These are phyloP conservation scores for Thermothielavioides terrestris DNA, from an alignment of 495 filamentous ascomycete genomes.

Conservation along the genomic window DNA sequence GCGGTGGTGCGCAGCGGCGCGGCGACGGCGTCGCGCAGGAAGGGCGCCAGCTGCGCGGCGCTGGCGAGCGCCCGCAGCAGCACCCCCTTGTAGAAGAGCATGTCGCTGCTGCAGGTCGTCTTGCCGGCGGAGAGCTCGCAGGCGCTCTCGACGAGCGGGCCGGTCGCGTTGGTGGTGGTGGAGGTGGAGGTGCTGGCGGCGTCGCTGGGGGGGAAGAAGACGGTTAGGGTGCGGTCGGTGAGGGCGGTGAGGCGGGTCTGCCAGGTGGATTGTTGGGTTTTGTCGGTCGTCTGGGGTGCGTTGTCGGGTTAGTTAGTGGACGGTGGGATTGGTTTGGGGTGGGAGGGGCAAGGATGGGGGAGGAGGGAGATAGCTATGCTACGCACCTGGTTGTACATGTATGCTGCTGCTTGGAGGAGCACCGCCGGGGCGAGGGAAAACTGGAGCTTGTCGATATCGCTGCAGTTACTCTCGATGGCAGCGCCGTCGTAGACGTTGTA, in stretches of 20 bases:
- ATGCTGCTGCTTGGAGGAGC: conserved; percentile 59
- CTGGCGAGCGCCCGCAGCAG: conserved; percentile 64
- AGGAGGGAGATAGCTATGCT: too few species aligned
- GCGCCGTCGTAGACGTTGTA: conserved; percentile 63
- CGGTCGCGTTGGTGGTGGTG: too few species aligned
- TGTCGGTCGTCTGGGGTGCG: conserved; percentile 16
- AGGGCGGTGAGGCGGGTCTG: conserved; percentile 48
- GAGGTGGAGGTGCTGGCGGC: too few species aligned
- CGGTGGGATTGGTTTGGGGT: too few species aligned
- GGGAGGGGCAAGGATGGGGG: background rate
- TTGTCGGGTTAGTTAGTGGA: too few species aligned
- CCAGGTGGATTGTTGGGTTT: conserved; percentile 38
- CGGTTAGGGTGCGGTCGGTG: conserved; percentile 46
- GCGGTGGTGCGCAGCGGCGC: conserved; percentile 53
- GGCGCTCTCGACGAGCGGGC: too few species aligned
- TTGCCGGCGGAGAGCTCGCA: too few species aligned
- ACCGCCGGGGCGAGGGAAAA: conserved; percentile 70
- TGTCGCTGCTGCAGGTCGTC: conserved; percentile 53
- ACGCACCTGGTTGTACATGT: conserved; percentile 56
- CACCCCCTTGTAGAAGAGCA: conserved; percentile 72
- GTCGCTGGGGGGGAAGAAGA: conserved; percentile 46
- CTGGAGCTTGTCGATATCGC: conserved; percentile 48
- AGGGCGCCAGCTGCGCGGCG: conserved; percentile 59
- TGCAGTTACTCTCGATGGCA: conserved; percentile 52
- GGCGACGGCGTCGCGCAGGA: conserved; percentile 50